Conservation (phyloP, 768 basidiomycete genomes). For the Suillus luteus region DNA sequence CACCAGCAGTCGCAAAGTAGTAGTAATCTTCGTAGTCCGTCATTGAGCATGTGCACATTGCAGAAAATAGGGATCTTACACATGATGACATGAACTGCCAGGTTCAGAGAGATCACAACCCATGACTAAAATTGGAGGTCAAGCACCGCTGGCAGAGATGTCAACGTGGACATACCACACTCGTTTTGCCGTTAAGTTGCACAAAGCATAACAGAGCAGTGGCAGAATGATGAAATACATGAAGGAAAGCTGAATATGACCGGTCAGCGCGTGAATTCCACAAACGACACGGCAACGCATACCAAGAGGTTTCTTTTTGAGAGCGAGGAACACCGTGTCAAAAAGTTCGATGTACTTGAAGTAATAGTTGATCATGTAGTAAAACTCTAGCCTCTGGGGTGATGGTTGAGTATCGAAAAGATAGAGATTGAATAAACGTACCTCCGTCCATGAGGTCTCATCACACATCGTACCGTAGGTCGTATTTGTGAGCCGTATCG, state of each 20-base stretch:
- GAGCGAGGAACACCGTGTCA: constrained; percentile 94
- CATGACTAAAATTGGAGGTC: constrained; percentile 68
- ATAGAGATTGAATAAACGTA: constrained; percentile 32
- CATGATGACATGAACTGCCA: constrained; percentile 96
- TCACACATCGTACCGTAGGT: constrained; percentile 79
- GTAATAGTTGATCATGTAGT: constrained; percentile 99
- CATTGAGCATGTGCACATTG: constrained; percentile 7
- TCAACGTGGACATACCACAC: constrained; percentile 63
- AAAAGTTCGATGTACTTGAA: constrained; percentile 97
- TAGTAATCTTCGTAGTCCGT: constrained; percentile 76
- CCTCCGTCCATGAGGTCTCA: constrained; percentile 81
- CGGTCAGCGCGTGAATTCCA: constrained; percentile 5
- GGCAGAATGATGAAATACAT: constrained; percentile 99
- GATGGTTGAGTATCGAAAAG: constrained; percentile 9
- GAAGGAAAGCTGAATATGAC: constrained; percentile 76
- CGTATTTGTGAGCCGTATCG: constrained; percentile 72
- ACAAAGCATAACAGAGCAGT: constrained; percentile 94
- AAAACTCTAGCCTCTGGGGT: constrained; percentile 83
- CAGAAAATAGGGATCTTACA: constrained; percentile 55
- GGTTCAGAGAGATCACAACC: constrained; percentile 91
- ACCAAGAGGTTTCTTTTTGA: constrained; percentile 99
- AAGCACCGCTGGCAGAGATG: constrained; percentile 1
- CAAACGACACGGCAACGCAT: constrained; percentile 28
- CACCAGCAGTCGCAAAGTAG: constrained; percentile 97
- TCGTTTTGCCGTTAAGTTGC: constrained; percentile 93